A percentile compares a stretch with the other conserved stretches of the same genome.
These are phyloP conservation scores for Austroboletus niveus DNA, from an alignment of 1,284 basidiomycete species.

Conservation along the genomic window DNA sequence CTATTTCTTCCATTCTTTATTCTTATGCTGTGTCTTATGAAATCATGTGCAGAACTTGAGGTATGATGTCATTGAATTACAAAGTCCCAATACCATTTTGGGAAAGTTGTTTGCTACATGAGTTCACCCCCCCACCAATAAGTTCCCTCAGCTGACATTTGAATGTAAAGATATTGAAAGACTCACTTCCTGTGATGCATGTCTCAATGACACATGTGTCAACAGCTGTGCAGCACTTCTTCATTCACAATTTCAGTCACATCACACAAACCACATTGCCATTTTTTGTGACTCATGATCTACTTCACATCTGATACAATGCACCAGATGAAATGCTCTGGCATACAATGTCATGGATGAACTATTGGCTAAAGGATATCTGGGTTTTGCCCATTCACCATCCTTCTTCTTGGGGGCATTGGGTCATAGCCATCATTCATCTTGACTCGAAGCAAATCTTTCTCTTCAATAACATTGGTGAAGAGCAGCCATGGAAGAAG, in stretches of 20 bases:
- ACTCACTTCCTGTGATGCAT: background rate
- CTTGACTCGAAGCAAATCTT: too few relatives aligned
- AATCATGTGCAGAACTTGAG: too few relatives aligned
- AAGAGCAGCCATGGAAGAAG: too few relatives aligned
- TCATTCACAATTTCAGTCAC: background rate
- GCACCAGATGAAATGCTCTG: constrained; percentile 7
- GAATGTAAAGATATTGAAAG: constrained; percentile 2
- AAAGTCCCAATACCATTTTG: too few relatives aligned
- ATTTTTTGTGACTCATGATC: constrained; percentile 12
- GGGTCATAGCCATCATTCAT: too few relatives aligned
- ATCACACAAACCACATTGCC: background rate
- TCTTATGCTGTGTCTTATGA: too few relatives aligned
- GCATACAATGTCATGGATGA: background rate
- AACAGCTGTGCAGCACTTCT: constrained; percentile 12
- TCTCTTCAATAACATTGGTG: too few relatives aligned
- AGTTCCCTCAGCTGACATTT: constrained; percentile 3
- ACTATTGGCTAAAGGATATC: constrained; percentile 11
- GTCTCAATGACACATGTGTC: constrained; percentile 13
- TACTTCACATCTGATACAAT: constrained; percentile 5
- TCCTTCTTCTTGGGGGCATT: too few relatives aligned
- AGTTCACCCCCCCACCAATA: background rate
- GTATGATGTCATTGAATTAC: too few relatives aligned
- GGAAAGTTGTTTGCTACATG: too few relatives aligned
- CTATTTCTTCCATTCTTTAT: too few relatives aligned
- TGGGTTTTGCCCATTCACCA: constrained; percentile 7